phyloP scores from a whole-genome alignment of 495 filamentous ascomycete genomes.

The Penicillium diatomitis region DNA sequence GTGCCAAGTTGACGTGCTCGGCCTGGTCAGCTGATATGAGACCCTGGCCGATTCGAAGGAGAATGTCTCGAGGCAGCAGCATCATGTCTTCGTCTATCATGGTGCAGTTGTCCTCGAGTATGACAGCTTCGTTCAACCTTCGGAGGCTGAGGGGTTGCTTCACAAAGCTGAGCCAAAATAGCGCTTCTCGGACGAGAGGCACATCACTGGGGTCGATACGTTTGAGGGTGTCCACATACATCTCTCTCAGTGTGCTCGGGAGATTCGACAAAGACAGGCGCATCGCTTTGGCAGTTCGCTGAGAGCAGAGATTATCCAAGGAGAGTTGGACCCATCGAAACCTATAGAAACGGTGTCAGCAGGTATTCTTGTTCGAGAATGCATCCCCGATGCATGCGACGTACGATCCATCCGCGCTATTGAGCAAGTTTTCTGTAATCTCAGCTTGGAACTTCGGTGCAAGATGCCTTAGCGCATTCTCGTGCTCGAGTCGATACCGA shows the following conservation, averaged over 20 bases:
- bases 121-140: slow-evolving; percentile 10
- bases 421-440: slow-evolving; percentile 4
- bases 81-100: slow-evolving; percentile 15
- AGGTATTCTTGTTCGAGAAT: too few species aligned
- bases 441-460: slow-evolving; percentile 7
- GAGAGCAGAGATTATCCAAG: slow-evolving; percentile 10
- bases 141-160: slow-evolving; percentile 5
- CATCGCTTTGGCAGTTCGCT: slow-evolving; percentile 14
- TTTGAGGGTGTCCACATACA: slow-evolving; percentile 12
- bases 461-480: slow-evolving; percentile 3
- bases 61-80: slow-evolving; percentile 15
- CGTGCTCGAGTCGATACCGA: slow-evolving; percentile 5
- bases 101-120: slow-evolving; percentile 7
- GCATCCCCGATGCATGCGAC: neutral
- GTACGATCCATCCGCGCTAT: slow-evolving; percentile 16
- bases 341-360: slow-evolving; percentile 1
- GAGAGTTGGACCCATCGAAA: slow-evolving; percentile 21
- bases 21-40: slow-evolving; percentile 9
- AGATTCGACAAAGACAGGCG: slow-evolving; percentile 8
- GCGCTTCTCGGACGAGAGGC: slow-evolving; percentile 8
- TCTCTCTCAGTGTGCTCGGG: slow-evolving; percentile 13
- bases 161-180: slow-evolving; percentile 15
- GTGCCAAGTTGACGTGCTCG: slow-evolving; percentile 10
- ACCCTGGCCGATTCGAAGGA: slow-evolving; percentile 14
- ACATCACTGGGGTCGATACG: slow-evolving; percentile 7